Base-by-base conservation (phyloP, 2,329 filamentous ascomycete species). In the Fusarium luffae region DNA sequence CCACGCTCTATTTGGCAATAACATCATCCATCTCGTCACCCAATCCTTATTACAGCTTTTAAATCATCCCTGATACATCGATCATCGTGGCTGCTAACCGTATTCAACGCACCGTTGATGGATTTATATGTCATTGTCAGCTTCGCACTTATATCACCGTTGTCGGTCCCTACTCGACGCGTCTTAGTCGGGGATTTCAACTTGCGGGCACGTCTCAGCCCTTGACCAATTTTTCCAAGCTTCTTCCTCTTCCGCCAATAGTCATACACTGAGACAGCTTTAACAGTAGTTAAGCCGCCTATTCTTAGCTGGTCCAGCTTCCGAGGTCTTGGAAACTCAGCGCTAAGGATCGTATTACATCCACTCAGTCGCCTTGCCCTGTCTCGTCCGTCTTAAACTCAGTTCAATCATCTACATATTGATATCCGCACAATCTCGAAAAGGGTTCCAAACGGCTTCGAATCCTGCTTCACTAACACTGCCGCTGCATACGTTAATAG, bases 21-120 rank as follows among this genome's bases (percentile, higher is more conserved):
- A 73, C 71, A 74, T 74, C 72, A 74, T 74, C 59, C 71, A 74
- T 72, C 59, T 63, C 43, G 56, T 60, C 54, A 57, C 55, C 63
- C 56, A 63, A 66, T 71, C 69, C 56, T 70, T 68, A 62, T 64
- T 70, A 52, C 49, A 42, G 18, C 23, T n/a, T 52, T 41, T 25
- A 28, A 50, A 60, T 74, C 47, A 63, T 52, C 72, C 56, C 58
- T 63, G 56, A 32, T 47, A 41, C 54, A 57, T 55, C 50, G 52
- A 72, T 68, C 58, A 68, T 59, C 49, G 41, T 51, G 43, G 54
- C 63, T 69, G 41, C 63, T 67, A 68, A 65, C 66, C 49, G 41
- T 47, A 70, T 59, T 63, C 11, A 68, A 68, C 28, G 27, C 54
- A 34, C 55, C 49, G 55, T 56, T 54, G 44, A 67, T 59, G 59